A percentile compares a stretch with the other conserved stretches of the same genome.
Evolutionary conservation across 2,329 filamentous ascomycete species (phyloP).

Genomic region (Lojkania enalia): DNA sequence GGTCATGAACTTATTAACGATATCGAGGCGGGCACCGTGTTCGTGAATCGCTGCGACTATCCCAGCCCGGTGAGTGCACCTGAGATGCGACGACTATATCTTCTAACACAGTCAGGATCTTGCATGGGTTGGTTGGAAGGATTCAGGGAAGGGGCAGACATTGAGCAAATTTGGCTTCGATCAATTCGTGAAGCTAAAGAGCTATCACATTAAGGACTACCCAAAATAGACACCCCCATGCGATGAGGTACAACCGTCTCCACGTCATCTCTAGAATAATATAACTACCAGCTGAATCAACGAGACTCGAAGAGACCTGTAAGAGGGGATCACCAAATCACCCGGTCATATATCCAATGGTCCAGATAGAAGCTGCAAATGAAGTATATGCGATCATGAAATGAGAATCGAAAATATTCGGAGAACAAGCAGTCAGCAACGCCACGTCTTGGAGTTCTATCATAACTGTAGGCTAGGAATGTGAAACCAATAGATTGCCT

Average conservation of each 20-base stretch:
- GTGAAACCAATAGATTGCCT: constrained; percentile 28
- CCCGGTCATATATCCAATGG: background rate
- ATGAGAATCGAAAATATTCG: background rate
- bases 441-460: background rate
- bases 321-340: background rate
- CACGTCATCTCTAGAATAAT: constrained; percentile 13
- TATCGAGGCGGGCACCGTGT: constrained; percentile 91
- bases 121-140: constrained; percentile 98
- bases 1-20: constrained; percentile 77
- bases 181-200: constrained; percentile 95
- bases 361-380: background rate
- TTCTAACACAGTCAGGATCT: constrained; percentile 64
- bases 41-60: constrained; percentile 92
- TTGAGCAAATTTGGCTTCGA: constrained; percentile 90
- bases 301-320: background rate
- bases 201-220: constrained; percentile 86
- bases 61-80: constrained; percentile 77
- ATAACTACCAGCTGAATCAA: constrained; percentile 20
- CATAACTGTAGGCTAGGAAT: constrained; percentile 27
- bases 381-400: background rate
- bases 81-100: constrained; percentile 1
- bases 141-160: constrained; percentile 89
- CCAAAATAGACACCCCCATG: constrained; percentile 52
- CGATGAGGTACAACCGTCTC: constrained; percentile 14
- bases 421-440: background rate